Evolutionary conservation across 345 rosid species (phyloP), one percentile per base, ranked within the genome.

Genomic region (Sisymbrium irio): DNA sequence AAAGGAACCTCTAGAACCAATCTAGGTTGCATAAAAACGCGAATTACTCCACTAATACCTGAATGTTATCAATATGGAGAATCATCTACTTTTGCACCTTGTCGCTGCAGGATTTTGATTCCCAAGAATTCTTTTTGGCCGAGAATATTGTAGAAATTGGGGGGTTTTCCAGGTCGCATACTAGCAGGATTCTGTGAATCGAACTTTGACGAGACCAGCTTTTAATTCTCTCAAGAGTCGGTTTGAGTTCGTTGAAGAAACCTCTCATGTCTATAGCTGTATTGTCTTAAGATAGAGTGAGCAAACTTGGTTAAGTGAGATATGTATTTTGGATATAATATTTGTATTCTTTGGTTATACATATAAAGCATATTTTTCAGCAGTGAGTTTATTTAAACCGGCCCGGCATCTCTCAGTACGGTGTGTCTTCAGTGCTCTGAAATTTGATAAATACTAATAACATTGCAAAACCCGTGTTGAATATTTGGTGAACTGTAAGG

Each of bases 281-380:
- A 33, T 68, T 75, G 50, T 75, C 50, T 62, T 33, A 55, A 54
- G 49, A 60, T 75, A 69, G 40, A 67, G 35, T 68, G 59, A 69
- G 56, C 56, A 67, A 37, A 75, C 69, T 20, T 60, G 56, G 45
- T 40, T 50, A 51, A 60, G 40, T 68, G 63, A 68, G 15, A 60
- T 60, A 67, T 75, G 69, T 67, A 75, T 60, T 67, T 67, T 66
- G 66, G 67, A 49, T 49, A 59, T 59, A 51, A 67, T 67, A 75
- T 4, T 59, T 53, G 69, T 53, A 69, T 76, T 69, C 50, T 69
- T 75, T 62, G 56, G 56, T 51, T 50, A 10, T 22, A 11, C 55
- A 51, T 20, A 51, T 51, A 51, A 11, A 51, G 56, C 56, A 22
- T 11, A 25, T 25, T 19, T 25, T 51, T 22, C 41, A 61, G 68